Base-by-base conservation (phyloP, 345 rosid species). In the Euphorbia tirucalli region DNA sequence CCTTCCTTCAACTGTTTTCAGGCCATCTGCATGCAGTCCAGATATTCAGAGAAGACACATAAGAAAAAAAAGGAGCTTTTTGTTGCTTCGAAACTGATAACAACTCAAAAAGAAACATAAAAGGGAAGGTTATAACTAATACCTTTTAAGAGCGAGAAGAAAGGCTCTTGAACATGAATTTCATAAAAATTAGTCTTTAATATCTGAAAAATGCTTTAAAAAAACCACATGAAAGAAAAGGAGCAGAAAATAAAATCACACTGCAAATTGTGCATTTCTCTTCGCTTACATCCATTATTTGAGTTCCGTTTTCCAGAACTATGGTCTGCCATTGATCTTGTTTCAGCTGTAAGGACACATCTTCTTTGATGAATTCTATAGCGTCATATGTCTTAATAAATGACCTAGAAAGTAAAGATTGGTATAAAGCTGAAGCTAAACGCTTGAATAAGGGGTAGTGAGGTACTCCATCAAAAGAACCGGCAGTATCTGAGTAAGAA, bases 111-210 rank as follows among this genome's bases (percentile, higher is more conserved):
- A 21, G 13, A 49, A 22, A 13, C 4, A 66, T 58, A 61, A 24
- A 54, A 71, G 1, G 46, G 27, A 44, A 0, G 32, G 41, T 69
- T 35, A 35, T 35, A 7, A 35, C 39, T 7, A 30, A 10, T 65
- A 86, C 92, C 88, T 84, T 80, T 86, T 69, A 82, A 18, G 32
- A 72, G 65, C 19, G 84, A 81, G 72, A 86, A 82, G 63, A 75
- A 85, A 7, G 87, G 85, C 79, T 86, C 89, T 58, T 79, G 81
- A 71, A 84, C 84, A 30, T 81, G 78, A 76, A 87, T 66, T 77
- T 86, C 89, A 24, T 72, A 69, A 54, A 55, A 65, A 32, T 77
- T 52, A 46, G 49, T 43, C 61, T 78, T 78, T 79, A 85, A 75
- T 52, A 62, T 79, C 90, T 84, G 69, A 30, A 18, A 54, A 69